Conservation (phyloP, 257 asterid species). For the Ophiorrhiza pumila region DNA sequence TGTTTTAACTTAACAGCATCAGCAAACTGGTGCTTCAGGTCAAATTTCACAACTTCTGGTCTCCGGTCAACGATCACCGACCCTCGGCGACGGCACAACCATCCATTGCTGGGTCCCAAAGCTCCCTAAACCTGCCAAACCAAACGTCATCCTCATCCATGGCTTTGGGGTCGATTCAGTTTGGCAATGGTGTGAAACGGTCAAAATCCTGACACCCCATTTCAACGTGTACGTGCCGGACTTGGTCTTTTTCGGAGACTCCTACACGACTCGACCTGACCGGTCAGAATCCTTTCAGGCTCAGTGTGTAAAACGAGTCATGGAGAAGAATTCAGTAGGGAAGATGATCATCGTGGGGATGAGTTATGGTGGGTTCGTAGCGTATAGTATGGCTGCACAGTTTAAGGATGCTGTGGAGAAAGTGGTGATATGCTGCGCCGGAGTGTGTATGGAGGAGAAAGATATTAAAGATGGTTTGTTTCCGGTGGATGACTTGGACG, state of each 20-base stretch:
- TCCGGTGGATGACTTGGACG: conserved; percentile 51
- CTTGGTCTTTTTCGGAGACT: conserved; percentile 57
- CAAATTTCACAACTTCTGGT: conserved; percentile 41
- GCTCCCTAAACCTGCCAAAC: conserved; percentile 32
- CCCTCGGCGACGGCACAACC: conserved; percentile 55
- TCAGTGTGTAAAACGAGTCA: conserved; percentile 46
- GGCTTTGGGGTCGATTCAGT: conserved; percentile 63
- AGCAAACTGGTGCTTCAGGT: conserved; percentile 42
- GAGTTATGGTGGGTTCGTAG: conserved; percentile 80
- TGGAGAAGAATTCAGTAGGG: conserved; percentile 50
- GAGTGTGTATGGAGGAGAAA: conserved; percentile 65
- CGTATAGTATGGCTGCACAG: conserved; percentile 63
- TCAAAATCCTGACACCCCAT: conserved; percentile 30
- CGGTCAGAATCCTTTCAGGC: conserved; percentile 63
- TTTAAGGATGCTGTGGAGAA: conserved; percentile 46
- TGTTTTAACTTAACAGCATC: conserved; percentile 57
- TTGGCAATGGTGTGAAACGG: conserved; percentile 66
- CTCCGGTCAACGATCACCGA: conserved; percentile 49
- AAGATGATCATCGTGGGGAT: conserved; percentile 49
- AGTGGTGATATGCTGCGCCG: conserved; percentile 65
- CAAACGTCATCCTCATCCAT: conserved; percentile 54
- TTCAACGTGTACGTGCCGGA: conserved; percentile 75
- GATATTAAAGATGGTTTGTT: conserved; percentile 57
- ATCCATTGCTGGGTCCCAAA: conserved; percentile 64
- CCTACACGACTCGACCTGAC: conserved; percentile 51